Evolutionary conservation across 371 early-diverging fungal species (phyloP).

Genomic region (Syncephalis plumigaleata): DNA sequence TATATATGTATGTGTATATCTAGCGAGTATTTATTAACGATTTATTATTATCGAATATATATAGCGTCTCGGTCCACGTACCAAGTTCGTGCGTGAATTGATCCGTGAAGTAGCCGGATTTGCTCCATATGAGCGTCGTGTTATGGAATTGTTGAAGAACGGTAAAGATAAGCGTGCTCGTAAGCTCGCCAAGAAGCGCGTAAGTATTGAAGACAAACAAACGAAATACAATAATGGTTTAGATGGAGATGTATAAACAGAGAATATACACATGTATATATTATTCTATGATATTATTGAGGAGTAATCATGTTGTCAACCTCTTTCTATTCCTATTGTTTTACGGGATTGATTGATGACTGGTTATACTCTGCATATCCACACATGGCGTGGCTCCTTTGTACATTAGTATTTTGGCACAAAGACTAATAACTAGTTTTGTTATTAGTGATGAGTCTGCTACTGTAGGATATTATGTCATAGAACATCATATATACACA

Average conservation of each 20-base stretch:
- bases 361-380: too few species aligned
- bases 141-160: slow-evolving; percentile 99
- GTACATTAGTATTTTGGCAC: too few species aligned
- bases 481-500: too few species aligned
- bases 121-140: slow-evolving; percentile 96
- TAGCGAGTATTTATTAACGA: too few species aligned
- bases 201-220: slow-evolving; percentile 22
- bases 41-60: too few species aligned
- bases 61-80: slow-evolving; percentile 65
- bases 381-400: too few species aligned
- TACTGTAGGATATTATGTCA: too few species aligned
- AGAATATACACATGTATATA: not conserved
- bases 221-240: not conserved
- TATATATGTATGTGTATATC: too few species aligned
- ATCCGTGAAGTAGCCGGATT: slow-evolving; percentile 96
- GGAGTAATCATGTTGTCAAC: not conserved
- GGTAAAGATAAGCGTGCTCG: slow-evolving; percentile 99
- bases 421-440: too few species aligned
- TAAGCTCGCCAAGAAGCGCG: slow-evolving; percentile 95
- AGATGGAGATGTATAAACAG: not conserved
- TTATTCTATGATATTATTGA: slow-evolving; percentile 3
- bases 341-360: too few species aligned
- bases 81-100: slow-evolving; percentile 78
- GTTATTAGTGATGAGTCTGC: too few species aligned
- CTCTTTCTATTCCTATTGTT: too few species aligned